Evolutionary conservation across 2,329 filamentous ascomycete genomes (phyloP).

Genomic region (Paraconiothyrium brasiliense): DNA sequence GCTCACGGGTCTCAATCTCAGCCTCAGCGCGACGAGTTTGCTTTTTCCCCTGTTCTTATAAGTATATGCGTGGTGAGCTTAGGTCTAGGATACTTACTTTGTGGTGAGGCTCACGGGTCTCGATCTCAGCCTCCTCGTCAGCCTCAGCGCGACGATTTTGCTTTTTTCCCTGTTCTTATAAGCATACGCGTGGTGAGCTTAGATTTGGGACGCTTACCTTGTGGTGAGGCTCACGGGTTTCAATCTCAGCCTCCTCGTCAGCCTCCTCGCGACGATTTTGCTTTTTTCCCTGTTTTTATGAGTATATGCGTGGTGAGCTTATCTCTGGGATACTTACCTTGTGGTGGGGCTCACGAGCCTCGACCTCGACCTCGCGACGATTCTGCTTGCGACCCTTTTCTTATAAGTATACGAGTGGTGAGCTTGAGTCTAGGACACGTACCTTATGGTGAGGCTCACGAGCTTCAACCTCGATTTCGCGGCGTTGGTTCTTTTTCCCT

Average conservation of each 20-base stretch:
- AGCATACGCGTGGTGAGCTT: too few species aligned
- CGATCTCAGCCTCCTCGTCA: not conserved
- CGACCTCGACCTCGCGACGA: not conserved
- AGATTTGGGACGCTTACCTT: not conserved
- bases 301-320: too few species aligned
- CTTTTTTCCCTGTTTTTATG: not conserved
- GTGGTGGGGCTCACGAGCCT: not conserved
- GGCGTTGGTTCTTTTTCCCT: slow-evolving; percentile 1
- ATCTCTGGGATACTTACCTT: too few species aligned
- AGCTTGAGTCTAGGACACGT: too few species aligned
- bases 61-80: not conserved
- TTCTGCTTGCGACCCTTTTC: not conserved
- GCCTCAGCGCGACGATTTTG: not conserved
- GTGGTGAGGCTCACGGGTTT: slow-evolving; percentile 12
- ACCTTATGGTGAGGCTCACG: slow-evolving; percentile 15
- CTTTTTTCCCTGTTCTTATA: not conserved
- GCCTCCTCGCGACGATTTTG: too few species aligned
- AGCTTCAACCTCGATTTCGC: slow-evolving; percentile 7
- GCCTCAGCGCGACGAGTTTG: not conserved
- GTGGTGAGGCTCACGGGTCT: not conserved
- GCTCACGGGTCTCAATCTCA: slow-evolving; percentile 5
- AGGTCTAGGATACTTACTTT: not conserved
- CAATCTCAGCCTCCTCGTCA: not conserved
- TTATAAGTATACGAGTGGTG: too few species aligned
- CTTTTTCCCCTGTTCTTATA: not conserved